phyloP scores from a whole-genome alignment of 2,329 filamentous ascomycete genomes.

The Fusarium sp. region DNA sequence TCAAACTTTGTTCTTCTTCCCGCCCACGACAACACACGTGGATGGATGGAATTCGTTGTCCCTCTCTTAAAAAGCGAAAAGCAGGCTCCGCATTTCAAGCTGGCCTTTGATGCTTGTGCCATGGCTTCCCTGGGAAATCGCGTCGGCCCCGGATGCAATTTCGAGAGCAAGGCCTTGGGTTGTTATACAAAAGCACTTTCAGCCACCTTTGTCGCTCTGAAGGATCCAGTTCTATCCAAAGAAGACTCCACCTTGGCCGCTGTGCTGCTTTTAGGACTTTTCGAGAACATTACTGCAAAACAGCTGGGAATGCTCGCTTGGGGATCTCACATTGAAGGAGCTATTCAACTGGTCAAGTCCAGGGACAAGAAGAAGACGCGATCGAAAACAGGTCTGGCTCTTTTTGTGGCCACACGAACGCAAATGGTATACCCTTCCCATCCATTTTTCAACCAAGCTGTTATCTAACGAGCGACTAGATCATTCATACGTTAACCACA shows the following conservation, averaged over 20 bases:
- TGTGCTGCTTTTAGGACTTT: slow-evolving; percentile 71
- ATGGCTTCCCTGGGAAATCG: slow-evolving; percentile 70
- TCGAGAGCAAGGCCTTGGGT: slow-evolving; percentile 59
- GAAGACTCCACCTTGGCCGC: slow-evolving; percentile 71
- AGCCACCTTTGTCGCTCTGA: slow-evolving; percentile 65
- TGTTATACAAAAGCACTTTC: slow-evolving; percentile 69
- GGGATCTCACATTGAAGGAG: slow-evolving; percentile 74
- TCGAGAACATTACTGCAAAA: slow-evolving; percentile 70
- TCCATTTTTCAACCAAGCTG: not conserved
- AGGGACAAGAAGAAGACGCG: slow-evolving; percentile 68
- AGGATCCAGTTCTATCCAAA: slow-evolving; percentile 62
- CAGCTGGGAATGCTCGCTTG: slow-evolving; percentile 69
- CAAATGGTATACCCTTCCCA: slow-evolving; percentile 63
- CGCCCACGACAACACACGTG: slow-evolving; percentile 62
- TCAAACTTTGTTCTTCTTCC: slow-evolving; percentile 72
- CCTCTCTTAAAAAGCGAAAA: slow-evolving; percentile 65
- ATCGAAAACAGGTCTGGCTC: slow-evolving; percentile 65
- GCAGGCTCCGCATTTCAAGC: slow-evolving; percentile 62
- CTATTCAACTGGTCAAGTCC: slow-evolving; percentile 71
- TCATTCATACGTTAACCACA: slow-evolving; percentile 68
- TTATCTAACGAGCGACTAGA: slow-evolving; percentile 54
- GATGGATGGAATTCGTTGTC: slow-evolving; percentile 71
- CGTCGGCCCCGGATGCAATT: slow-evolving; percentile 51
- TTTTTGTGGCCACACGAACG: slow-evolving; percentile 71
- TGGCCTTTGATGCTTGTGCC: slow-evolving; percentile 71